Conservation (phyloP, 352 stramenopile species). For the Globisporangium cylindrosporum region DNA sequence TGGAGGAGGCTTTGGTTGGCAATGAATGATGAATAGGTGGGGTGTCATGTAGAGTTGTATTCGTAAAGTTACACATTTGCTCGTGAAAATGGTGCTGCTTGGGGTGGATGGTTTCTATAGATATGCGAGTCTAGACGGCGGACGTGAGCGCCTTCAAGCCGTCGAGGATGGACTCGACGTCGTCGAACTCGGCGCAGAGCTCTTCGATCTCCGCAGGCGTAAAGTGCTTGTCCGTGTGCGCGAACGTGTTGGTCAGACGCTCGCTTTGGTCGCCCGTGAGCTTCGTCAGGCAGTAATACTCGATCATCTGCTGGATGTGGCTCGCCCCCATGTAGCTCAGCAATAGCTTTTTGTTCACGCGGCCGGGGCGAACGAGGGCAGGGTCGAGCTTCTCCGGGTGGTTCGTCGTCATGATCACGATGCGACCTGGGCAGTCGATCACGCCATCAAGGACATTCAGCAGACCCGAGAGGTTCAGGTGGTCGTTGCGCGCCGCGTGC, state of each 20-base stretch:
- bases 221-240: slow-evolving; percentile 13
- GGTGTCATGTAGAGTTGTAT: neutral
- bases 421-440: slow-evolving; percentile 85
- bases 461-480: slow-evolving; percentile 51
- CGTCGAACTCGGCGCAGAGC: slow-evolving; percentile 22
- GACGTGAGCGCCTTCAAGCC: slow-evolving; percentile 1
- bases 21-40: no score
- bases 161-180: slow-evolving; percentile 15
- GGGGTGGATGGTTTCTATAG: neutral
- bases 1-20: no score
- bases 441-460: slow-evolving; percentile 91
- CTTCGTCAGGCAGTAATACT: slow-evolving; percentile 25
- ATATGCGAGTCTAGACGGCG: neutral
- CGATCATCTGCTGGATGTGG: slow-evolving; percentile 23
- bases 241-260: slow-evolving; percentile 12
- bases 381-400: slow-evolving; percentile 91
- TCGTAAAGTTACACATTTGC: neutral
- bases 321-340: neutral
- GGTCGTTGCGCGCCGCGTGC: slow-evolving; percentile 7
- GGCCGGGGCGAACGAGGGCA: slow-evolving; percentile 86
- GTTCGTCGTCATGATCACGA: slow-evolving; percentile 94
- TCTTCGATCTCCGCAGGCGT: slow-evolving; percentile 13
- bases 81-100: neutral
- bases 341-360: slow-evolving; percentile 85
- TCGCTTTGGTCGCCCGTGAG: slow-evolving; percentile 11